Evolutionary conservation across 2,329 filamentous ascomycete genomes (phyloP).

Genomic region (Didymella arachidicola): DNA sequence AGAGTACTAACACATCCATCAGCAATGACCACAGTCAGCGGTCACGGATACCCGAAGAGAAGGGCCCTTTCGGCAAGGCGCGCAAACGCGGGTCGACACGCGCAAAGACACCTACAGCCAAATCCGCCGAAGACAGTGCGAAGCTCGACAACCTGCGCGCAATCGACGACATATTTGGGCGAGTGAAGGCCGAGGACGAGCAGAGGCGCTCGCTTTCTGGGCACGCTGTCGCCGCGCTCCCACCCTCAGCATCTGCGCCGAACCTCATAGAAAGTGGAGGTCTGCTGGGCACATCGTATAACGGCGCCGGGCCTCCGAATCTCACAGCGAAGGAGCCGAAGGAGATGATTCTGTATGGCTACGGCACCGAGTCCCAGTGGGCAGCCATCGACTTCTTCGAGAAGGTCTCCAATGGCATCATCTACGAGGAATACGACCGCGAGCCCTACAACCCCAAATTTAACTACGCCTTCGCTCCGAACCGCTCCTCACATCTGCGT

Average conservation of each 20-base stretch:
- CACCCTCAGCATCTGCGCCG: constrained; percentile 42
- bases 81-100: constrained; percentile 57
- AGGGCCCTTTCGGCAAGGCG: constrained; percentile 67
- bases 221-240: constrained; percentile 32
- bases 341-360: constrained; percentile 87
- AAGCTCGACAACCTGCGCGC: constrained; percentile 54
- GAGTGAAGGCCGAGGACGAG: constrained; percentile 42
- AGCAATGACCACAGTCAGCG: constrained; percentile 57
- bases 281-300: constrained; percentile 37
- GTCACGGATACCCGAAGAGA: constrained; percentile 63
- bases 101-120: constrained; percentile 65
- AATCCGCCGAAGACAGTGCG: constrained; percentile 63
- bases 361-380: constrained; percentile 73
- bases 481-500: constrained; percentile 69
- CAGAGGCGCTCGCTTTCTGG: constrained; percentile 38
- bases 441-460: constrained; percentile 79
- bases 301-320: constrained; percentile 43
- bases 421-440: constrained; percentile 93
- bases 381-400: constrained; percentile 90
- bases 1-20: not conserved
- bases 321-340: constrained; percentile 65
- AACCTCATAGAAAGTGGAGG: constrained; percentile 45
- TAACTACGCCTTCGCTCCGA: constrained; percentile 75
- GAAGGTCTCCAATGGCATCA: constrained; percentile 76
- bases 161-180: constrained; percentile 58